Evolutionary conservation across 2,329 filamentous ascomycete species (phyloP).

Genomic region (Sclerotinia subarctica): DNA sequence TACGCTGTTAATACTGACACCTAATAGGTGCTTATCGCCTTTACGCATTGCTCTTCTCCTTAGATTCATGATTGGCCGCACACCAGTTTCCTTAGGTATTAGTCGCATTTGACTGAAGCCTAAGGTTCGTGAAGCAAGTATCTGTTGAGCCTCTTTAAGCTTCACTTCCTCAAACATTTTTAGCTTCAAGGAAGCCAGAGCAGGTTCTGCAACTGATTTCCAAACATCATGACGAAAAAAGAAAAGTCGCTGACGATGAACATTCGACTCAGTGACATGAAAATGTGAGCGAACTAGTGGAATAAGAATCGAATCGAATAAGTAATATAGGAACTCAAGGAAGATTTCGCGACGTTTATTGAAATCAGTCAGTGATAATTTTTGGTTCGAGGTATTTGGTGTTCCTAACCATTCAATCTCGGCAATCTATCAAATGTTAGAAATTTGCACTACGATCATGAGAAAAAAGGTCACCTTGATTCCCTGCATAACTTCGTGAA

Average conservation of each 20-base stretch:
- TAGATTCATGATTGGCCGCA: conserved; percentile 87
- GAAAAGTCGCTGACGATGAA: conserved; percentile 76
- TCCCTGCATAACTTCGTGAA: conserved; percentile 74
- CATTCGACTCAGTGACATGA: conserved; percentile 87
- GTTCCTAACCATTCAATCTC: conserved; percentile 71
- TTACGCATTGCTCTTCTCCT: conserved; percentile 58
- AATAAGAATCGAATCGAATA: conserved; percentile 89
- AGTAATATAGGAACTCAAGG: conserved; percentile 82
- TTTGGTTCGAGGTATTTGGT: conserved; percentile 47
- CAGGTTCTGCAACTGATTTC: conserved; percentile 71
- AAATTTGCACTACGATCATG: neutral
- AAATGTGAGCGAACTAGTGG: conserved; percentile 85
- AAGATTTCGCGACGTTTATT: conserved; percentile 76
- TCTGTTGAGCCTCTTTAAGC: conserved; percentile 50
- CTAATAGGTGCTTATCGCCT: conserved; percentile 53
- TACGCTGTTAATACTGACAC: conserved; percentile 65
- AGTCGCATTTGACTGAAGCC: conserved; percentile 78
- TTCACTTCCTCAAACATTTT: conserved; percentile 78
- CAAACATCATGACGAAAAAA: conserved; percentile 96
- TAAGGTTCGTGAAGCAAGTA: conserved; percentile 61
- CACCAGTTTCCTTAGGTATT: conserved; percentile 72
- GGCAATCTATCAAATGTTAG: conserved; percentile 51
- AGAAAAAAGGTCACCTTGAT: conserved; percentile 59
- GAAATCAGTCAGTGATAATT: conserved; percentile 67
- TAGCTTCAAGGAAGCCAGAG: conserved; percentile 62